Evolutionary conservation across 345 rosid species (phyloP), one percentile per base, ranked within the genome.

Genomic region (Eucalyptus globulus): DNA sequence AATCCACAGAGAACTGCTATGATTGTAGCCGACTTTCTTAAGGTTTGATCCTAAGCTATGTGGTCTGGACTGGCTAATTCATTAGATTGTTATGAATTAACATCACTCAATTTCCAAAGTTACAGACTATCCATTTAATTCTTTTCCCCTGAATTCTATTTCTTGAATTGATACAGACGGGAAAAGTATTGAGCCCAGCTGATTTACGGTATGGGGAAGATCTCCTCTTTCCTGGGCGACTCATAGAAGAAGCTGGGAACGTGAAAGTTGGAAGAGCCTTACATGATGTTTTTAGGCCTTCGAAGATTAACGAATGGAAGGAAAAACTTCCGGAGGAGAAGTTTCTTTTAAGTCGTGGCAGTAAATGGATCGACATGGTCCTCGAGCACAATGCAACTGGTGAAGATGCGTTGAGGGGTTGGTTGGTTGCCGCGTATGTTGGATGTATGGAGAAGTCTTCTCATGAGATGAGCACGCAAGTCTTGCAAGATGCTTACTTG

Each of bases 1-100:
- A 97, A 98, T 94, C 97, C 98, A n/a, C 98, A 96, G 92, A 94
- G 98, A 93, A 95, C 97, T 47, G 99, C 98, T 85, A 89, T 98
- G 94, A 91, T 96, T 58, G 97, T 97, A 24, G 97, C 96, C 86
- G 95, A 98, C 91, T 97, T 94, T 92, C 91, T 97, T 54, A 96
- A 94, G 98, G 99, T 96, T 89, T 91, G 89, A 83, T 56, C 89
- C 87, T 47, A 72, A 89, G 49, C 49, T 88, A 62, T 40, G 40
- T 26, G 49, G 31, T 43, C 83, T 31, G 49, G 21, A 40, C 14
- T 76, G 83, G 47, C 29, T 40, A 44, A 76, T 76, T 76, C 27
- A 76, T 76, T 37, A 16, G 54, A 8, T 43, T 60, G 22, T 43
- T 14, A 5, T 45, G 34, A 37, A 34, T 65, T 87, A 72, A 90